Base-by-base conservation (phyloP, 441 rosid species). In the Euphorbia schlechtendalii region DNA sequence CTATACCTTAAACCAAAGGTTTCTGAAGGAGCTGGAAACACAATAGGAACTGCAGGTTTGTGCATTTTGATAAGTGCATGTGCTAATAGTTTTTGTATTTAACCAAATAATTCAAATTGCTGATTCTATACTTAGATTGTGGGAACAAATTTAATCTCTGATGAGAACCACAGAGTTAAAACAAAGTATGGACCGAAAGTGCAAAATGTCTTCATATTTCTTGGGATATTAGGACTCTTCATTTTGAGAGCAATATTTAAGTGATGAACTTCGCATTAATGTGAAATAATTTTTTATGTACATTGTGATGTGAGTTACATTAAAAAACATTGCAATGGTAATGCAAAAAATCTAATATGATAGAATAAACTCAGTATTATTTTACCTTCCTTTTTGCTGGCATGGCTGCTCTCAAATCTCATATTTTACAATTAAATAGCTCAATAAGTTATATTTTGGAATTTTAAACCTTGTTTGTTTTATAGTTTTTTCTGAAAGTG, bases 41-140 rank as follows among this genome's bases (percentile, higher is more conserved):
- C 54, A 61, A 63, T 76, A 32, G 79, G 74, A 73, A 65, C 56
- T 72, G 68, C 84, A 82, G 95, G 95, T 87, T 71, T 71, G 77
- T 45, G 56, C 56, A 58, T 61, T 69, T 61, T 17, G 7, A 17
- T 21, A 30, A 45, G 45, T 28, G 59, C 40, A 53, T 32, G n/a
- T 48, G 10, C 38, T 68, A 25, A 52, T 27, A 25, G 43, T 30
- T 38, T 51, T 51, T 51, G 27, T 51, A 5, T 18, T 21, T 51
- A 20, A 51, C 10, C 8, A 51, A 20, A 5, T 8, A 51, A 15
- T 25, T 36, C 48, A 41, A 46, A 17, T 24, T 48, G 55, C 27
- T 13, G 4, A 15, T 43, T 11, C 24, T 5, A 4, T 20, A 8
- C 9, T 20, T 49, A 0, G 25, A 49, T 49, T n/a, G 21, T 51